Percentiles rank a stretch among this genome's conserved stretches.
phyloP scores from a whole-genome alignment of 1,284 basidiomycete genomes.

The Trichosporon sp. region DNA sequence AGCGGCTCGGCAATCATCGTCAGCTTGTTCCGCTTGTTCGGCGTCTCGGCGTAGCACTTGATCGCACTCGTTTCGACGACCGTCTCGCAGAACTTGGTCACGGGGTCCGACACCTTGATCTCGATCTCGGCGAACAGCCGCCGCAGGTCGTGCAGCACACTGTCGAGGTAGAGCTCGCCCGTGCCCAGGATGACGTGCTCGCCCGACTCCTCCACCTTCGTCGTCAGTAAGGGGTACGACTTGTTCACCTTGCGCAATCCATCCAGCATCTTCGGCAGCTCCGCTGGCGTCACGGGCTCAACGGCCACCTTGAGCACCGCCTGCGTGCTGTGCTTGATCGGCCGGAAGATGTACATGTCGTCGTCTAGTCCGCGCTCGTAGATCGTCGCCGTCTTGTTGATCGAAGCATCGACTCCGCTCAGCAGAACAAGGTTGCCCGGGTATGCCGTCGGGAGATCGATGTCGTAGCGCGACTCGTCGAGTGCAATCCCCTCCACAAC shows the following conservation, averaged over 20 bases:
- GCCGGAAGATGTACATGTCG: conserved; percentile 88
- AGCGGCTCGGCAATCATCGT: conserved; percentile 97
- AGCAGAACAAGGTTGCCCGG: conserved; percentile 91
- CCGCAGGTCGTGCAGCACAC: conserved; percentile 91
- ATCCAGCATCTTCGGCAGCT: conserved; percentile 97
- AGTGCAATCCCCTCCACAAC: conserved; percentile 83
- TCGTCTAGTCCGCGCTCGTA: conserved; percentile 63
- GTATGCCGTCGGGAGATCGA: conserved; percentile 78
- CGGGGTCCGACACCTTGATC: conserved; percentile 98
- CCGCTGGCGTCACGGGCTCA: conserved; percentile 94
- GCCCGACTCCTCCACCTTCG: conserved; percentile 97
- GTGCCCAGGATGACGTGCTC: conserved; percentile 97
- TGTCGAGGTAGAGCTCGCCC: conserved; percentile 95
- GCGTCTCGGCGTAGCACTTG: conserved; percentile 97
- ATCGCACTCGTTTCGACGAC: conserved; percentile 96
- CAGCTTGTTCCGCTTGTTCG: conserved; percentile 98
- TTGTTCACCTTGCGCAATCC: conserved; percentile 96
- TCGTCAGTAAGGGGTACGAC: conserved; percentile 86
- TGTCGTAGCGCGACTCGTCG: conserved; percentile 82
- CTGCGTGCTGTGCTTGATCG: conserved; percentile 92
- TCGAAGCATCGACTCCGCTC: conserved; percentile 86
- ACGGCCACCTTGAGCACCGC: conserved; percentile 98
- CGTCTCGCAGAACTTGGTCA: conserved; percentile 97
- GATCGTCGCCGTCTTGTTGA: conserved; percentile 91
- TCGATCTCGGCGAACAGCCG: conserved; percentile 94